phyloP scores from a whole-genome alignment of 352 stramenopile genomes.

The Phytopythium oedochilum region DNA sequence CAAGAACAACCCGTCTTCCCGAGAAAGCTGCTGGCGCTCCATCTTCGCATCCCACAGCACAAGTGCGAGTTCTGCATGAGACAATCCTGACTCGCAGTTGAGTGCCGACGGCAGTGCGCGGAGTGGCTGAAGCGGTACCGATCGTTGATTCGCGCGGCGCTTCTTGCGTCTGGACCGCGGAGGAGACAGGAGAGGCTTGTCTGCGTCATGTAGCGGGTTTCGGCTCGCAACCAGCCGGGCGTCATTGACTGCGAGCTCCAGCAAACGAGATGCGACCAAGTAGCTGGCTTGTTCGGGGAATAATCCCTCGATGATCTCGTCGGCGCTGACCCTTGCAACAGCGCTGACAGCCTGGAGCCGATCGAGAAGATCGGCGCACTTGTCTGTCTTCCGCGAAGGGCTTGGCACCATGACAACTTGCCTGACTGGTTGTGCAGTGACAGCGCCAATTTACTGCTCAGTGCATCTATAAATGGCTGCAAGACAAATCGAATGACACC shows the following conservation, averaged over 20 bases:
- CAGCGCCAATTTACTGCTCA: not conserved
- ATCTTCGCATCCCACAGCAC: constrained; percentile 67
- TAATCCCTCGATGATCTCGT: not conserved
- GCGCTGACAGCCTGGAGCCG: not conserved
- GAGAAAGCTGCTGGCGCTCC: constrained; percentile 18
- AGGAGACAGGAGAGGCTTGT: not conserved
- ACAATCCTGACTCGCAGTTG: not conserved
- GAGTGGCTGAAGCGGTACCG: not conserved
- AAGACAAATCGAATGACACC: not conserved
- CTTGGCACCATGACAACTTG: not conserved
- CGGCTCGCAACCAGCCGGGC: too few relatives aligned
- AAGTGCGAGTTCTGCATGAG: constrained; percentile 10
- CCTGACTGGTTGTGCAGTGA: not conserved
- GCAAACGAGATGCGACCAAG: not conserved
- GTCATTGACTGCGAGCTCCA: not conserved
- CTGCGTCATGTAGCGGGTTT: not conserved
- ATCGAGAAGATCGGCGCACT: not conserved
- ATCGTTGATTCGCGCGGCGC: not conserved
- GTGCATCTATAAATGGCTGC: not conserved
- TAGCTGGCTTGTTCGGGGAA: constrained; percentile 3
- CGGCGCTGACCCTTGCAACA: not conserved
- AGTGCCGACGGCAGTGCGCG: not conserved
- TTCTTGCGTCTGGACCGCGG: not conserved
- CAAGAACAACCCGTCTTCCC: constrained; percentile 42
- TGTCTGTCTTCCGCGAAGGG: not conserved